A percentile compares a stretch with the other conserved stretches of the same genome.
Evolutionary conservation across 495 filamentous ascomycete genomes (phyloP).

Genomic region (Hyaloscypha finlandica): DNA sequence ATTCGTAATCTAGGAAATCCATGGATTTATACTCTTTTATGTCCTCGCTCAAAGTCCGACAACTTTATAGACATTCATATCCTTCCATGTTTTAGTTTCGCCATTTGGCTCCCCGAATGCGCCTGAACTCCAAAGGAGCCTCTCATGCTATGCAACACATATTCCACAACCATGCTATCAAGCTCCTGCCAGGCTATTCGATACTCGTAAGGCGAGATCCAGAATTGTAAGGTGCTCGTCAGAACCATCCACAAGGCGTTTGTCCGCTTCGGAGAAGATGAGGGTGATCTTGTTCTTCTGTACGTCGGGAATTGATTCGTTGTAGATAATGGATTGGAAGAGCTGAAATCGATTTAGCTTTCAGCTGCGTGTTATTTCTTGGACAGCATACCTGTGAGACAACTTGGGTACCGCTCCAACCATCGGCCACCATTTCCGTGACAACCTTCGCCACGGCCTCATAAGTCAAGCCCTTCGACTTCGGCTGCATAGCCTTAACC

Average conservation of each 20-base stretch:
- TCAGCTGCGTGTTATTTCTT: background rate
- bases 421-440: constrained; percentile 90
- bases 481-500: constrained; percentile 76
- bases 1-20: background rate
- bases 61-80: background rate
- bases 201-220: constrained; percentile 79
- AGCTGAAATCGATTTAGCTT: constrained; percentile 53
- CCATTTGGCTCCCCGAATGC: background rate
- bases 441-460: constrained; percentile 74
- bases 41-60: background rate
- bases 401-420: constrained; percentile 95
- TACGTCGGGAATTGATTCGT: constrained; percentile 76
- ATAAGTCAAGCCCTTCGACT: constrained; percentile 63
- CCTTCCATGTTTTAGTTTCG: background rate
- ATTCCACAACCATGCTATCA: constrained; percentile 4
- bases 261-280: constrained; percentile 90
- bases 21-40: background rate
- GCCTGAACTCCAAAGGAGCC: constrained; percentile 5
- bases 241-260: constrained; percentile 92
- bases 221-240: constrained; percentile 93
- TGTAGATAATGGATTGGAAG: constrained; percentile 79
- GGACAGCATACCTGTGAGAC: constrained; percentile 64
- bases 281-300: constrained; percentile 91
- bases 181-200: constrained; percentile 62
- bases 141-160: constrained; percentile 12